These are phyloP conservation scores for Puya raimondii DNA, from an alignment of 176 grass and related monocot genomes.

Conservation along the genomic window DNA sequence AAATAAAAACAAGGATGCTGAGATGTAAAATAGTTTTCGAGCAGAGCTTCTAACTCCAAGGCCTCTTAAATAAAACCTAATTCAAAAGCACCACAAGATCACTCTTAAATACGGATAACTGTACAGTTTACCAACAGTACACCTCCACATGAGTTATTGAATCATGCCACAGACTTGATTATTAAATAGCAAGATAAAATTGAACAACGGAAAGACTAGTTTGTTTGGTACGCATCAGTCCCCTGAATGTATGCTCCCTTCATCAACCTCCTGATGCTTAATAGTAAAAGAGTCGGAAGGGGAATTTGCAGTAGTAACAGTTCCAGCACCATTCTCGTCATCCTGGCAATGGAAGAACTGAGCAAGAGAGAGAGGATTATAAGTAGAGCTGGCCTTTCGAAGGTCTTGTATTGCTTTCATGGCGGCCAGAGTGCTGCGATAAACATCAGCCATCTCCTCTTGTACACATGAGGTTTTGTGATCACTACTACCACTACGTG, in stretches of 20 bases:
- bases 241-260: constrained; percentile 46
- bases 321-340: constrained; percentile 57
- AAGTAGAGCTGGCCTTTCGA: constrained; percentile 77
- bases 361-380: constrained; percentile 65
- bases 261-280: constrained; percentile 44
- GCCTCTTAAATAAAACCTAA: too few relatives aligned
- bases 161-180: background rate
- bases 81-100: too few relatives aligned
- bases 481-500: background rate
- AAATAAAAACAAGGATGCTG: too few relatives aligned
- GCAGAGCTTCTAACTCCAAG: too few relatives aligned
- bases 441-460: constrained; percentile 47
- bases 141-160: too few relatives aligned
- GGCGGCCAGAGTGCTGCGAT: constrained; percentile 74
- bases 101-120: too few relatives aligned
- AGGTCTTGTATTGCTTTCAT: constrained; percentile 85
- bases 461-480: constrained; percentile 26
- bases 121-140: too few relatives aligned
- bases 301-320: constrained; percentile 70
- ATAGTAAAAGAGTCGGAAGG: constrained; percentile 34
- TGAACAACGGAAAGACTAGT: background rate
- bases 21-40: too few relatives aligned
- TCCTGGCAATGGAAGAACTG: constrained; percentile 73
- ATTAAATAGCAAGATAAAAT: background rate
- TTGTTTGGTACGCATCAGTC: background rate